A percentile compares a stretch with the other conserved stretches of the same genome.
phyloP scores from a whole-genome alignment of 192 early-diverging fungal species.

The Rhizoclosmatium sp. region DNA sequence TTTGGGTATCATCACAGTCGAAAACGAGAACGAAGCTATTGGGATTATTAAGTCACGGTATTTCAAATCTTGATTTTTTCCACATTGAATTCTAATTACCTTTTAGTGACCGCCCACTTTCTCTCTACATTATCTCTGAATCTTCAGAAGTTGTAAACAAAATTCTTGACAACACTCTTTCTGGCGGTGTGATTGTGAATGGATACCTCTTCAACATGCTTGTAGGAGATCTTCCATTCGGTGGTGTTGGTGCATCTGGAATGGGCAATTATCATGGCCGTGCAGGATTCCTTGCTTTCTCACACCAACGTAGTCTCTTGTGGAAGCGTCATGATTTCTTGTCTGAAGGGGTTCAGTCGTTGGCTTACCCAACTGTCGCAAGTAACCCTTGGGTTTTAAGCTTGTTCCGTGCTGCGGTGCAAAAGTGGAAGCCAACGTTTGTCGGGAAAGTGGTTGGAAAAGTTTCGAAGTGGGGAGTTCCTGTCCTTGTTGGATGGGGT shows the following conservation, averaged over 20 bases:
- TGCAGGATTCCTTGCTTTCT: conserved; percentile 61
- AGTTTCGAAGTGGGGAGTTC: background rate
- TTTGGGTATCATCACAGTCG: conserved; percentile 74
- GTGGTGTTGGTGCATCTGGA: conserved; percentile 85
- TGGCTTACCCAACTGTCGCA: background rate
- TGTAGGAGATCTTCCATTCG: conserved; percentile 79
- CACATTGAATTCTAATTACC: background rate
- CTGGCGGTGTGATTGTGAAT: conserved; percentile 81
- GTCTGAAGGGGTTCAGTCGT: conserved; percentile 6
- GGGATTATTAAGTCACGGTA: conserved; percentile 40
- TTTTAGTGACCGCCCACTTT: conserved; percentile 65
- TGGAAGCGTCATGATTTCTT: background rate
- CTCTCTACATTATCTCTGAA: conserved; percentile 78
- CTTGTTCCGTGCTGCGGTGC: background rate
- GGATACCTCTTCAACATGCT: conserved; percentile 75
- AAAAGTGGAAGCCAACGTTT: background rate
- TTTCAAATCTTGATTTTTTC: background rate
- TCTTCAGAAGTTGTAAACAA: conserved; percentile 55
- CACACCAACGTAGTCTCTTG: conserved; percentile 19
- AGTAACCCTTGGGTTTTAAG: background rate
- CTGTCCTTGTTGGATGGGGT: background rate
- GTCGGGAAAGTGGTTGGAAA: background rate
- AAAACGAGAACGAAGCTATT: conserved; percentile 49
- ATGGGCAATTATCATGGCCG: conserved; percentile 85
- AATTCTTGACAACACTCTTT: conserved; percentile 74